A percentile compares a stretch with the other conserved stretches of the same genome.
Conservation (phyloP, 1,284 basidiomycete species). For the Singerocomus inundabilis region DNA sequence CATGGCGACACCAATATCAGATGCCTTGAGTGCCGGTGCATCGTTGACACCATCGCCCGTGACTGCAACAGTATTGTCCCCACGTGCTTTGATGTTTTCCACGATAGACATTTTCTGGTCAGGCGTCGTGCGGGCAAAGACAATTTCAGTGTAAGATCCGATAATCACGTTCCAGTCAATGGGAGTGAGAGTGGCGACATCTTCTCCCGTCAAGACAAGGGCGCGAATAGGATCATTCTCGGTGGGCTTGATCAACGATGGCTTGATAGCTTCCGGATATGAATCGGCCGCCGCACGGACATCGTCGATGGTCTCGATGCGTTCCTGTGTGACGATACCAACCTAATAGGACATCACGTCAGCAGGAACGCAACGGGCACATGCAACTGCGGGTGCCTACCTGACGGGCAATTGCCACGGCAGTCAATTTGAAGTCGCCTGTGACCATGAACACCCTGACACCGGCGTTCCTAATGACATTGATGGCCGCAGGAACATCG, state of each 20-base stretch:
- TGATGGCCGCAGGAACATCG: conserved; percentile 49
- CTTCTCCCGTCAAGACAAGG: conserved; percentile 47
- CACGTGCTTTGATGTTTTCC: conserved; percentile 48
- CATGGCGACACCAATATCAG: conserved; percentile 87
- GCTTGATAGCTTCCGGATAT: conserved; percentile 25
- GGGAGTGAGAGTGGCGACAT: conserved; percentile 44
- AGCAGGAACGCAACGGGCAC: neutral
- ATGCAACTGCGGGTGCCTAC: conserved; percentile 39
- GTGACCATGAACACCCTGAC: conserved; percentile 56
- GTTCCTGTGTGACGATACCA: conserved; percentile 54
- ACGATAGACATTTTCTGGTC: conserved; percentile 62
- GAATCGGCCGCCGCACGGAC: conserved; percentile 22
- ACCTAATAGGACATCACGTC: conserved; percentile 34
- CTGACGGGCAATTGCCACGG: conserved; percentile 47
- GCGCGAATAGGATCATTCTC: conserved; percentile 32
- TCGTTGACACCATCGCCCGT: conserved; percentile 62
- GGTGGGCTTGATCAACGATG: conserved; percentile 3
- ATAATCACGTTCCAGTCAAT: conserved; percentile 48
- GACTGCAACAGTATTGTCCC: conserved; percentile 50
- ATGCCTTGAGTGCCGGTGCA: conserved; percentile 66
- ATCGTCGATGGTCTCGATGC: conserved; percentile 43
- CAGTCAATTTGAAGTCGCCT: conserved; percentile 48
- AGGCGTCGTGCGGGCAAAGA: conserved; percentile 60
- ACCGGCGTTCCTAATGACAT: conserved; percentile 46
- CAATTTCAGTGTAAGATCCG: conserved; percentile 52